Evolutionary conservation across 2,329 filamentous ascomycete genomes (phyloP).

Genomic region (Pseudocercospora fuligena): DNA sequence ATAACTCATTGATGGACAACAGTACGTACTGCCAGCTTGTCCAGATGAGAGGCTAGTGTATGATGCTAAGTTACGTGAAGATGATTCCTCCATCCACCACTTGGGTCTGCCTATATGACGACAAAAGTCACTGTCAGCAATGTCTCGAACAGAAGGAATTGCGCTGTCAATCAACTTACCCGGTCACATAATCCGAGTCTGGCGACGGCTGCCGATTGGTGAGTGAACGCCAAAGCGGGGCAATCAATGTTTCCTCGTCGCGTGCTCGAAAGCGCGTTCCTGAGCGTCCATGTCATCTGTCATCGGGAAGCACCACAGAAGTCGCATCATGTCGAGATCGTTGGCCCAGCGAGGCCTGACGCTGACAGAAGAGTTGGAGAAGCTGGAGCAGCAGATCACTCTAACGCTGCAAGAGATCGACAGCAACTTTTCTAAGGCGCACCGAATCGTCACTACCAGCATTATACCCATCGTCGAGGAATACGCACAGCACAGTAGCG

Average conservation of each 20-base stretch:
- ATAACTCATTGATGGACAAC: background rate
- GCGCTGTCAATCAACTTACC: constrained; percentile 61
- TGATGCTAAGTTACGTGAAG: constrained; percentile 31
- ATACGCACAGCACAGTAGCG: constrained; percentile 89
- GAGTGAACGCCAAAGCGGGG: background rate
- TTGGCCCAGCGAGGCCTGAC: constrained; percentile 66
- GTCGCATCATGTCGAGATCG: constrained; percentile 19
- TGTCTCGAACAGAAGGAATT: background rate
- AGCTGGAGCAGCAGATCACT: constrained; percentile 94
- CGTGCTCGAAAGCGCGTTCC: background rate
- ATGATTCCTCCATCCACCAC: constrained; percentile 53
- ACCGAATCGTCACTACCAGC: constrained; percentile 91
- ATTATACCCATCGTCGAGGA: constrained; percentile 93
- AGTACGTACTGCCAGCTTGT: background rate
- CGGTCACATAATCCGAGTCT: constrained; percentile 67
- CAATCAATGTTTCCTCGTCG: background rate
- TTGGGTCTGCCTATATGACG: constrained; percentile 60
- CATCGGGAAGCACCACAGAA: background rate
- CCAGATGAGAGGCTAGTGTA: background rate
- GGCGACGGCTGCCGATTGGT: background rate
- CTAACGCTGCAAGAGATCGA: constrained; percentile 98
- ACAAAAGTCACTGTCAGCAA: background rate
- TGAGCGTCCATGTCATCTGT: background rate
- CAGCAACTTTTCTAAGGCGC: constrained; percentile 95
- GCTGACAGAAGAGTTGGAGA: constrained; percentile 93